These are phyloP conservation scores for Platanthera guangdongensis DNA, from an alignment of 106 monocot species.

Conservation along the genomic window DNA sequence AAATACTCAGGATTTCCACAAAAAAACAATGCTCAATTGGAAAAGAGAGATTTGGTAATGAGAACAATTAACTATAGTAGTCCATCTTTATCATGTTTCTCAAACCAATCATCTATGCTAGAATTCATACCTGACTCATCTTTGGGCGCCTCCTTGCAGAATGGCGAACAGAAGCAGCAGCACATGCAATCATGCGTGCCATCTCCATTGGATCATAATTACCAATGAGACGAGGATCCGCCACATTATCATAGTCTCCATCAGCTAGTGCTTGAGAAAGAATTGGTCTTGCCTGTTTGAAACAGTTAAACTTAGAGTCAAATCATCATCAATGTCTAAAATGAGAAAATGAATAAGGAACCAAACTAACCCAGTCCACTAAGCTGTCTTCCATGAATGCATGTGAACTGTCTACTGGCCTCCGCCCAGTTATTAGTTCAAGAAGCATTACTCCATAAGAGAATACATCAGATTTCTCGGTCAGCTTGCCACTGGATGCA, in stretches of 20 bases:
- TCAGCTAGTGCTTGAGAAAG: slow-evolving; percentile 46
- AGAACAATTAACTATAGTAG: neutral
- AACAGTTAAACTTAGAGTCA: neutral
- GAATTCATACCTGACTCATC: slow-evolving; percentile 75
- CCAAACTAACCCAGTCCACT: slow-evolving; percentile 66
- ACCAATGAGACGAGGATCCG: slow-evolving; percentile 47
- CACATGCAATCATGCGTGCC: slow-evolving; percentile 67
- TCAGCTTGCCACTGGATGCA: slow-evolving; percentile 75
- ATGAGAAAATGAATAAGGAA: neutral
- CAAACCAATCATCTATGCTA: neutral
- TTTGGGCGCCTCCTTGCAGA: slow-evolving; percentile 84
- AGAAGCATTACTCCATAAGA: slow-evolving; percentile 70
- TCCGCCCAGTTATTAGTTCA: slow-evolving; percentile 58
- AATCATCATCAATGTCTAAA: neutral
- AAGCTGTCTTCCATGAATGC: slow-evolving; percentile 73
- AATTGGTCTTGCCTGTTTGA: slow-evolving; percentile 48
- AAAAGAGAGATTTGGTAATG: no score
- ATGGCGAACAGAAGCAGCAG: slow-evolving; percentile 75
- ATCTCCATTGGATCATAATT: slow-evolving; percentile 66
- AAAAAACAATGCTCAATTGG: no score
- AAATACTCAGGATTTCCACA: no score
- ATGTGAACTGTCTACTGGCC: slow-evolving; percentile 44
- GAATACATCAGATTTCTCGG: slow-evolving; percentile 73
- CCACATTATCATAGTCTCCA: slow-evolving; percentile 66
- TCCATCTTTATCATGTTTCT: neutral